Percentiles rank a stretch among this genome's conserved stretches.
Evolutionary conservation across 345 rosid species (phyloP).

Genomic region (Excoecaria agallocha): DNA sequence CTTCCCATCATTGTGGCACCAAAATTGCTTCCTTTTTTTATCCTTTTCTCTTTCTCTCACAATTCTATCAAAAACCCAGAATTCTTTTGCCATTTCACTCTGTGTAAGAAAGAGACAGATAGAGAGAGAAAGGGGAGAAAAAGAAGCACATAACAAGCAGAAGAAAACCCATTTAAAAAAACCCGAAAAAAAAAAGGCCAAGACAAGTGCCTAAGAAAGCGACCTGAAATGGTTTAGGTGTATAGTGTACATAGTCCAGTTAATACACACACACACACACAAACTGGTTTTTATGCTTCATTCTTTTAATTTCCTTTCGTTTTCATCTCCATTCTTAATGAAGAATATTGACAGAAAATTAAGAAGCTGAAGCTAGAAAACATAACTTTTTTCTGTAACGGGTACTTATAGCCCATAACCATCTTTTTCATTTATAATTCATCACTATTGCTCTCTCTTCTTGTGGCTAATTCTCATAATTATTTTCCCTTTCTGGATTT

Average conservation of each 20-base stretch:
- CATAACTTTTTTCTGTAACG: background rate
- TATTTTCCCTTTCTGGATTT: background rate
- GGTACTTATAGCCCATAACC: slow-evolving; percentile 8
- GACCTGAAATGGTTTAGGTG: background rate
- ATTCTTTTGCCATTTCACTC: too few relatives aligned
- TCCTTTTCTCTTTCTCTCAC: too few relatives aligned
- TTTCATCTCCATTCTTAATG: slow-evolving; percentile 1
- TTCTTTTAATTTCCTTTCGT: background rate
- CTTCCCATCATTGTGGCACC: slow-evolving; percentile 1
- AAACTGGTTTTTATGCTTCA: too few relatives aligned
- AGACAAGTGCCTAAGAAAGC: slow-evolving; percentile 6
- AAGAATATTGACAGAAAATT: background rate
- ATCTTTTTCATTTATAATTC: background rate
- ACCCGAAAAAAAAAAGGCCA: background rate
- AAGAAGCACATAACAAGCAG: too few relatives aligned
- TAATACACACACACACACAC: background rate
- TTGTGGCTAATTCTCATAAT: background rate
- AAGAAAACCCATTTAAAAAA: too few relatives aligned
- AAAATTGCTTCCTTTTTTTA: too few relatives aligned
- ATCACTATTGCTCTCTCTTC: background rate
- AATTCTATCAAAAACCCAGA: too few relatives aligned
- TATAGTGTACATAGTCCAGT: background rate
- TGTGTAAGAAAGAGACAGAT: too few relatives aligned
- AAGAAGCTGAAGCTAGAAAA: background rate
- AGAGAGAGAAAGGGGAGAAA: too few relatives aligned